A percentile compares a stretch with the other conserved stretches of the same genome.
Conservation (phyloP, 805 yeast species). For the Starmerella kuoi region DNA sequence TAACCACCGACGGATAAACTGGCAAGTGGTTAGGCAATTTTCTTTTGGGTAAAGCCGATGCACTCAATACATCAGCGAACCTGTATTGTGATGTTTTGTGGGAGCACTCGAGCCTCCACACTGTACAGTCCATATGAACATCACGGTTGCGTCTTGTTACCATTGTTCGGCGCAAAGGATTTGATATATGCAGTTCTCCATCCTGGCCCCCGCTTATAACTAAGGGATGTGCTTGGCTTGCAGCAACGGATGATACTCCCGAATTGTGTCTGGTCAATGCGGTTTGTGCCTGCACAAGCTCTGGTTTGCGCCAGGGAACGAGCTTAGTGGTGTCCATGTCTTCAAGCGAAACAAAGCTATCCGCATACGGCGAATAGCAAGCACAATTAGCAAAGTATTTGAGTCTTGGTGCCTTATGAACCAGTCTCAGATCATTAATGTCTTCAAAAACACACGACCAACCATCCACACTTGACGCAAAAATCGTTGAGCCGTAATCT, state of each 20-base stretch:
- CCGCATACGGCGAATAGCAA: conserved; percentile 22
- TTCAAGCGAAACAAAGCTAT: conserved; percentile 33
- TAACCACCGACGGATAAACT: conserved; percentile 38
- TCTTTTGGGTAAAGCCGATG: conserved; percentile 24
- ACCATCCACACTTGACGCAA: conserved; percentile 36
- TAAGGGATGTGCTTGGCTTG: conserved; percentile 38
- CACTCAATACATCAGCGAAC: conserved; percentile 34
- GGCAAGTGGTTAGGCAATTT: conserved; percentile 24
- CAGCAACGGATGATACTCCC: conserved; percentile 32
- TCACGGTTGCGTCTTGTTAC: conserved; percentile 22
- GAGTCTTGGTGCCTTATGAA: conserved; percentile 10
- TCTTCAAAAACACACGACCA: conserved; percentile 32
- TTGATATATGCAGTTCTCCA: conserved; percentile 36
- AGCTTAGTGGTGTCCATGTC: conserved; percentile 32
- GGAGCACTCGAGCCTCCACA: conserved; percentile 33
- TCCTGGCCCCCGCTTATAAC: conserved; percentile 39
- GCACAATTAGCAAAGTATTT: conserved; percentile 6
- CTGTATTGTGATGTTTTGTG: conserved; percentile 32
- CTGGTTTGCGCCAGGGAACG: conserved; percentile 30
- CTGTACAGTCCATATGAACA: conserved; percentile 18
- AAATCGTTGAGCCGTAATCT: conserved; percentile 29
- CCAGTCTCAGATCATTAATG: conserved; percentile 23
- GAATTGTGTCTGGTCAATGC: conserved; percentile 34
- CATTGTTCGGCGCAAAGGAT: conserved; percentile 29
- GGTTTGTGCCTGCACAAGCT: conserved; percentile 24